A percentile compares a stretch with the other conserved stretches of the same genome.
Conservation (phyloP, 2,329 filamentous ascomycete genomes). For the Passalora sequoiae region DNA sequence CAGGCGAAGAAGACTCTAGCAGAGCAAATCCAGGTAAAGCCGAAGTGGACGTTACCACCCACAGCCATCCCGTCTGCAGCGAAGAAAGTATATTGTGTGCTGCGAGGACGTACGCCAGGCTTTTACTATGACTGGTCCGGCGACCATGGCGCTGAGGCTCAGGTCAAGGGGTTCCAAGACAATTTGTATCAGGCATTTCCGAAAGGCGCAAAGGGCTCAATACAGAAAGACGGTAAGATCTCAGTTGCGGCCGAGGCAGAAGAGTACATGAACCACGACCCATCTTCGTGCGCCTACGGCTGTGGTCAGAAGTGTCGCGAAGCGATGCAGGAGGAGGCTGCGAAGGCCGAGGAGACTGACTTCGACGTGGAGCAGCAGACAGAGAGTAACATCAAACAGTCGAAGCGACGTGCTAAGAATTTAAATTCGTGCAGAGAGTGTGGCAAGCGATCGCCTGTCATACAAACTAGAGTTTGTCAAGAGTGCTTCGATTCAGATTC, state of each 20-base stretch:
- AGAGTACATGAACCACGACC: slow-evolving; percentile 12
- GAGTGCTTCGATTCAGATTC: slow-evolving; percentile 1
- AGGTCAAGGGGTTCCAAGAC: slow-evolving; percentile 7
- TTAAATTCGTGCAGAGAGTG: slow-evolving; percentile 1
- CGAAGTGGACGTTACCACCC: slow-evolving; percentile 5
- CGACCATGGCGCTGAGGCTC: slow-evolving; percentile 7
- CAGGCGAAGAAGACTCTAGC: no score
- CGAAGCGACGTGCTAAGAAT: not conserved
- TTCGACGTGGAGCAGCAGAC: not conserved
- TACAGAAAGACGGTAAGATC: slow-evolving; percentile 3
- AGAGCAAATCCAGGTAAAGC: not conserved
- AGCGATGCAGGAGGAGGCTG: no score
- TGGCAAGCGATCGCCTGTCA: slow-evolving; percentile 1
- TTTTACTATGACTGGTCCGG: slow-evolving; percentile 15
- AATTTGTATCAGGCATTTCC: slow-evolving; percentile 10
- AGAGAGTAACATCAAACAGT: not conserved
- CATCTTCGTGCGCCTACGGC: slow-evolving; percentile 3
- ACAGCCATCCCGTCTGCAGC: slow-evolving; percentile 3
- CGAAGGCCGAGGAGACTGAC: not conserved
- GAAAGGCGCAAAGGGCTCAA: slow-evolving; percentile 7
- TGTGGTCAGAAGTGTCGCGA: slow-evolving; percentile 10
- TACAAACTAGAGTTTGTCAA: not conserved
- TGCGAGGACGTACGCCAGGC: slow-evolving; percentile 9
- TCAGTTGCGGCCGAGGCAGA: slow-evolving; percentile 6
- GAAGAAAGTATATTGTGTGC: slow-evolving; percentile 14